A percentile compares a stretch with the other conserved stretches of the same genome.
Evolutionary conservation across 192 early-diverging fungal species (phyloP).

Genomic region (Backusella sp.): DNA sequence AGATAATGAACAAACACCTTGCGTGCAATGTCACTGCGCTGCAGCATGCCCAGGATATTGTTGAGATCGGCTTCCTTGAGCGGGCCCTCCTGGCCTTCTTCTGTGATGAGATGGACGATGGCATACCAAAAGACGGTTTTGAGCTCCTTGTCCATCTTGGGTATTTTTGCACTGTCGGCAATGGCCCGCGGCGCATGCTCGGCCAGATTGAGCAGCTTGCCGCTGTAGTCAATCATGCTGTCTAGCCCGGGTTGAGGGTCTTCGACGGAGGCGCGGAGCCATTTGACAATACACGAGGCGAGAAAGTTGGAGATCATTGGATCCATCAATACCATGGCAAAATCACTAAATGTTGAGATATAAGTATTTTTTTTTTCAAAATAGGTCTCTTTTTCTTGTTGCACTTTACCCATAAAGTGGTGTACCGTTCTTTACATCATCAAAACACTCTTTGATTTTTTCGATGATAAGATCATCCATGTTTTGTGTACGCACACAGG

Average conservation of each 20-base stretch:
- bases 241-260: slow-evolving; percentile 23
- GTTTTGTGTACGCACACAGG: slow-evolving; percentile 50
- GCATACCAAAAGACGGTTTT: slow-evolving; percentile 40
- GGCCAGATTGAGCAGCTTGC: slow-evolving; percentile 53
- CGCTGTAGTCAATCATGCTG: slow-evolving; percentile 41
- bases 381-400: too few relatives aligned
- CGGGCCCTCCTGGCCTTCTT: slow-evolving; percentile 19
- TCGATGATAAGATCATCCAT: slow-evolving; percentile 55
- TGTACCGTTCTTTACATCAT: slow-evolving; percentile 44
- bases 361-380: too few relatives aligned
- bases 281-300: slow-evolving; percentile 42
- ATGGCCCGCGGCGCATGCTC: slow-evolving; percentile 45
- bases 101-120: slow-evolving; percentile 20
- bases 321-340: slow-evolving; percentile 58
- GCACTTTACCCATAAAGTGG: slow-evolving; percentile 49
- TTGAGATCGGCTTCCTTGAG: slow-evolving; percentile 30
- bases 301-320: slow-evolving; percentile 53
- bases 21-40: slow-evolving; percentile 47
- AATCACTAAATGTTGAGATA: slow-evolving; percentile 38
- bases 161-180: slow-evolving; percentile 42
- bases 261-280: slow-evolving; percentile 33
- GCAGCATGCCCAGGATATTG: slow-evolving; percentile 25
- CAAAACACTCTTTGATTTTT: slow-evolving; percentile 56
- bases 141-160: slow-evolving; percentile 49
- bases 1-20: slow-evolving; percentile 52